Evolutionary conservation across 2,329 filamentous ascomycete genomes (phyloP), one percentile per base, ranked within the genome.

Genomic region (Stachybotrys echinatus): DNA sequence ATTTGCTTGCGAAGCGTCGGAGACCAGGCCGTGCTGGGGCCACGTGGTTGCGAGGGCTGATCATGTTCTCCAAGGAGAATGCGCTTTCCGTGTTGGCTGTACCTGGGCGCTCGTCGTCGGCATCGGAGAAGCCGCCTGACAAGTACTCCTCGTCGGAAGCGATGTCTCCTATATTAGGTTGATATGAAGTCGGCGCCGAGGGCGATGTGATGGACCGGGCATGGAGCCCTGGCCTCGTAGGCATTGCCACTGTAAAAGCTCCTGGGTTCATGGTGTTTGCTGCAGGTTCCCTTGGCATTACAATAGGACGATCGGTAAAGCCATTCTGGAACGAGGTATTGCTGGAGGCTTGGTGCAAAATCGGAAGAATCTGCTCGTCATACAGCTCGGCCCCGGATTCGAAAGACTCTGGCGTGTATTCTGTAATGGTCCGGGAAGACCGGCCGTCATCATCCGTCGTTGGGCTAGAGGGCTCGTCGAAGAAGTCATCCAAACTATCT

Each of bases 341-440:
- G 55, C 84, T 92, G 12, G 79, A 89, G 62, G 90, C 94, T 62
- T 94, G 89, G 59, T 94, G 88, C 6, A 96, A 72, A 47, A 96
- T 95, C 0, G 92, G 92, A 12, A 94, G 76, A 6, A 94, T 95
- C 63, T 95, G 89, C 65, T 96, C 90, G 60, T 96, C 92, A 67
- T 97, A 96, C 1, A 96, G 72, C 63, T 89, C 85, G 20, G 92
- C 89, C 12, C 85, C 87, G 1, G 85, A 84, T 56, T 94, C 87
- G 47, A 84, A 84, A 10, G 77, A 78, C 53, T 84, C 83, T 0
- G 80, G 79, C 0, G 81, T 75, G 55, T 84, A 87, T 62, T 85
- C 82, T 0, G 82, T 85, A 17, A 85, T 75, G 0, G 82, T 85
- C 34, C 77, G 74, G 1, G 83, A 83, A 0, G 84, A 84, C 3